Conservation (phyloP, 1,284 basidiomycete species). For the Trichosporon coremiiforme region DNA sequence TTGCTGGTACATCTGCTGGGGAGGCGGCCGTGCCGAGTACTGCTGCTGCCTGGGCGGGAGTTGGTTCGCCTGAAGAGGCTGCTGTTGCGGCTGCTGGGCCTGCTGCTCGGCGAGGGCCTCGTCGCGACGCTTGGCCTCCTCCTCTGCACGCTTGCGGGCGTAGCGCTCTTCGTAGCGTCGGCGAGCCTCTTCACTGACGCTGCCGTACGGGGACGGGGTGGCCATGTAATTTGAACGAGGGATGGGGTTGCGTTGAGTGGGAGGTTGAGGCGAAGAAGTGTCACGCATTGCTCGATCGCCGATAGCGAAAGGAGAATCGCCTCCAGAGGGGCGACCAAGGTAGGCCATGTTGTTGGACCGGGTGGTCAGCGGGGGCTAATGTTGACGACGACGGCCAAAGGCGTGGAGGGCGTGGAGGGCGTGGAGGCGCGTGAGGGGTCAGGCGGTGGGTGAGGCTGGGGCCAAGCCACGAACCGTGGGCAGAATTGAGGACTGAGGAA, state of each 20-base stretch:
- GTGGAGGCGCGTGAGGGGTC: background rate
- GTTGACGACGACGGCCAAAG: slow-evolving; percentile 3
- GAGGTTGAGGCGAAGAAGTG: slow-evolving; percentile 48
- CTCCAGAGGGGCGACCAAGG: slow-evolving; percentile 53
- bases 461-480: slow-evolving; percentile 1
- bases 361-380: slow-evolving; percentile 17
- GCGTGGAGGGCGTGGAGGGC: background rate
- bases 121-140: slow-evolving; percentile 35
- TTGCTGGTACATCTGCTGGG: slow-evolving; percentile 23
- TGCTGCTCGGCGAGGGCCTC: slow-evolving; percentile 24
- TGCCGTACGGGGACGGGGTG: slow-evolving; percentile 48
- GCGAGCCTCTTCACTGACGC: slow-evolving; percentile 50
- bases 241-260: slow-evolving; percentile 47
- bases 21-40: slow-evolving; percentile 6
- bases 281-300: slow-evolving; percentile 53
- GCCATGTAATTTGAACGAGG: slow-evolving; percentile 39
- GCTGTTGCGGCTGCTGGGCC: slow-evolving; percentile 30
- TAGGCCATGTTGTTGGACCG: slow-evolving; percentile 35
- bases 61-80: slow-evolving; percentile 6
- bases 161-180: slow-evolving; percentile 54
- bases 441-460: background rate
- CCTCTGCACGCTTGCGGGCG: slow-evolving; percentile 47
- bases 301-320: slow-evolving; percentile 56
- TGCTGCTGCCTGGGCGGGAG: slow-evolving; percentile 19
- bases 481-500: background rate